Conservation (phyloP, 2,329 filamentous ascomycete genomes). For the Alternaria arbusti region DNA sequence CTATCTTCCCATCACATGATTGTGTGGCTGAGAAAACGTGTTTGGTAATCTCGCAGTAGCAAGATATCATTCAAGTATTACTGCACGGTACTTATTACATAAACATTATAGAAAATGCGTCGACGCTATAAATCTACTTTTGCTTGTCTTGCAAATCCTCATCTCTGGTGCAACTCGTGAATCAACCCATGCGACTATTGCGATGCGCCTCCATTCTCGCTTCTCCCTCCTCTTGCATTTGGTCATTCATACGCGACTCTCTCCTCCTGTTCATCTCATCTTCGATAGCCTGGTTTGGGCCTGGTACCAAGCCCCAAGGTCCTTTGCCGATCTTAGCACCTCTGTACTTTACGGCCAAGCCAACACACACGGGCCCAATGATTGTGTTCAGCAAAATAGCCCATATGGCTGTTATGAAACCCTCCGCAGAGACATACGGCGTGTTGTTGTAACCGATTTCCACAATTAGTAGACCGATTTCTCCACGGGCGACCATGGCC, state of each 20-base stretch:
- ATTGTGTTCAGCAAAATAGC: conserved; percentile 34
- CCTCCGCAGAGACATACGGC: conserved; percentile 28
- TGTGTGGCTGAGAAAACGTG: not conserved
- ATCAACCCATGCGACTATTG: not conserved
- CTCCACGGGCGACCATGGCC: conserved; percentile 36
- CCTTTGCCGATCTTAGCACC: conserved; percentile 25
- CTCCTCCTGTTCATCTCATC: not conserved
- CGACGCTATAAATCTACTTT: not conserved
- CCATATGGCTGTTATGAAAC: conserved; percentile 34
- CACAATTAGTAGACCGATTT: conserved; percentile 38
- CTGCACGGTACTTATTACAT: not conserved
- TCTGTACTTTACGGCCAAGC: conserved; percentile 29
- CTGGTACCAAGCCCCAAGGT: conserved; percentile 14
- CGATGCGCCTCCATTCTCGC: conserved; percentile 4
- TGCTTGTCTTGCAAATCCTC: not conserved
- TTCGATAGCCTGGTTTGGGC: conserved; percentile 8
- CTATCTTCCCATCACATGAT: not conserved
- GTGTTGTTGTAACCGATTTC: conserved; percentile 39
- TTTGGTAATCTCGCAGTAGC: not conserved
- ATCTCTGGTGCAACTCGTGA: not conserved
- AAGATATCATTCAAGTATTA: not conserved
- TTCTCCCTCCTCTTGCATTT: conserved; percentile 8
- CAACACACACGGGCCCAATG: conserved; percentile 31
- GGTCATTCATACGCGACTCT: conserved; percentile 1
- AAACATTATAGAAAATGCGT: not conserved